These are phyloP conservation scores for Fusarium coffeatum DNA, from an alignment of 2,329 filamentous ascomycete genomes.

Conservation along the genomic window DNA sequence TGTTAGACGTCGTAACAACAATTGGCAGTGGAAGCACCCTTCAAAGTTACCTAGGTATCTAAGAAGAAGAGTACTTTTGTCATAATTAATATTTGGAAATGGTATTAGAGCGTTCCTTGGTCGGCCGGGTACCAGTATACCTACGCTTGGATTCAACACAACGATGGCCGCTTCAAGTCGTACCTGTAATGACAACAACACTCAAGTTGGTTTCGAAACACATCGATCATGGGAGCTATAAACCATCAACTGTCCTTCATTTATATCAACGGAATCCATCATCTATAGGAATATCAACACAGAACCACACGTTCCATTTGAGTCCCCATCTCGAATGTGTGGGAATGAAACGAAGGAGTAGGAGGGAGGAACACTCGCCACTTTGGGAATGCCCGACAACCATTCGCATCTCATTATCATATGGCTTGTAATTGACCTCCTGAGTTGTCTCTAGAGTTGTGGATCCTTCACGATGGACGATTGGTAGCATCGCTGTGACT, in stretches of 20 bases:
- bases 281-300: neutral
- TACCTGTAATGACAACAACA: neutral
- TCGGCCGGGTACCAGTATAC: neutral
- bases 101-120: neutral
- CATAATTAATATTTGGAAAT: neutral
- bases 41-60: too few species aligned
- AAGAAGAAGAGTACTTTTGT: neutral
- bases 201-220: neutral
- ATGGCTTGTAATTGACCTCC: neutral
- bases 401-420: neutral
- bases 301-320: neutral
- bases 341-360: neutral
- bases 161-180: neutral
- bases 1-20: neutral
- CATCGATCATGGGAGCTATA: neutral
- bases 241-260: neutral
- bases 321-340: neutral
- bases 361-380: neutral
- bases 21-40: neutral
- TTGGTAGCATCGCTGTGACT: neutral
- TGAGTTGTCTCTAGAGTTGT: neutral
- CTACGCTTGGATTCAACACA: neutral
- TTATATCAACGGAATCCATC: neutral
- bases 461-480: neutral
- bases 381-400: too few species aligned